These are phyloP conservation scores for Cicer chorassanicum DNA, from an alignment of 306 rosid genomes.

Conservation along the genomic window DNA sequence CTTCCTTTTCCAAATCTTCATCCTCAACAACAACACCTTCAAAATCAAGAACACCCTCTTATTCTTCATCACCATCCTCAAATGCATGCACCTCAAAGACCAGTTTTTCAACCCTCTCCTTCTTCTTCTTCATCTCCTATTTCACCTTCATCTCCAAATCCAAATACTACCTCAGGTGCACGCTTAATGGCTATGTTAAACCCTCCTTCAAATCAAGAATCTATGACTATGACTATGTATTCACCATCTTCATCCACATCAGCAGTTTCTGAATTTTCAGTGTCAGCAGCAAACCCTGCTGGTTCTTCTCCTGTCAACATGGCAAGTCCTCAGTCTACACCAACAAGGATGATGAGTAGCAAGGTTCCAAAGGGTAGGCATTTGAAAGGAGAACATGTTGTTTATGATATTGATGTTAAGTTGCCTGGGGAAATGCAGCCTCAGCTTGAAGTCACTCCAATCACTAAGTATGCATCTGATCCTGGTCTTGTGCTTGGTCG, in stretches of 20 bases:
- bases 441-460: constrained; percentile 79
- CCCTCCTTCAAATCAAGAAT: constrained; percentile 51
- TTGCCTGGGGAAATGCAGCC: constrained; percentile 70
- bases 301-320: constrained; percentile 40
- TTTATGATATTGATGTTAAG: constrained; percentile 64
- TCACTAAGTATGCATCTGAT: constrained; percentile 76
- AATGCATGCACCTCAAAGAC: constrained; percentile 54
- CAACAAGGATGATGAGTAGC: constrained; percentile 61
- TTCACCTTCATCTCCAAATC: constrained; percentile 48
- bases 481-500: constrained; percentile 71
- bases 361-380: constrained; percentile 69
- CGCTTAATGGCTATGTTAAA: constrained; percentile 61
- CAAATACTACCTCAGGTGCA: constrained; percentile 53
- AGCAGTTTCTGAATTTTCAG: constrained; percentile 47
- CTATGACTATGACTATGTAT: constrained; percentile 4
- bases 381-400: constrained; percentile 55
- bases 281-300: constrained; percentile 15
- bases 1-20: constrained; percentile 49
- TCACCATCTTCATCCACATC: constrained; percentile 25
- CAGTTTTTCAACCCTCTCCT: constrained; percentile 49
- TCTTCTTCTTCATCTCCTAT: constrained; percentile 25
- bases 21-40: constrained; percentile 34
- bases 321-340: constrained; percentile 51
- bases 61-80: constrained; percentile 49
- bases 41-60: constrained; percentile 43